Evolutionary conservation across 306 rosid genomes (phyloP).

Genomic region (Trifolium pratense): DNA sequence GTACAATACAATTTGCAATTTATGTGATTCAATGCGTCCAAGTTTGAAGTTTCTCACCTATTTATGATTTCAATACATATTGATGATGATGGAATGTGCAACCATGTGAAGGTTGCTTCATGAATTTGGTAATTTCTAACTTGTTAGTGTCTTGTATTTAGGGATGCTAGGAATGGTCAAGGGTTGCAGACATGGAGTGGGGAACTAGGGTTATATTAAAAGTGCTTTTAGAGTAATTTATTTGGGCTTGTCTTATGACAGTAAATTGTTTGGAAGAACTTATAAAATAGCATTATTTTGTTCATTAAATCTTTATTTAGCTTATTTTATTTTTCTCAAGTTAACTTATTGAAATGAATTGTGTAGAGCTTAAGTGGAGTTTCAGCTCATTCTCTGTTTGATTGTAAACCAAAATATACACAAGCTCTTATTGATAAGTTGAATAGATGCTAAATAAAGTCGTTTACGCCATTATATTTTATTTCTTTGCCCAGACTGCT

Average conservation of each 20-base stretch:
- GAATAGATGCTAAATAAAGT: background rate
- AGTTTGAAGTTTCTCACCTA: conserved; percentile 23
- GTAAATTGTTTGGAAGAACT: background rate
- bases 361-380: background rate
- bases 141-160: conserved; percentile 35
- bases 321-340: background rate
- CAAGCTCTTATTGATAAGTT: background rate
- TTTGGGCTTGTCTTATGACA: background rate
- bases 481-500: conserved; percentile 69
- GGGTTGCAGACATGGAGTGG: conserved; percentile 14
- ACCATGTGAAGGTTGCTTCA: conserved; percentile 18
- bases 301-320: background rate
- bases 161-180: background rate
- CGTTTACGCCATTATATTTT: background rate
- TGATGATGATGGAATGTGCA: conserved; percentile 29
- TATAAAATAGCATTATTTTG: background rate
- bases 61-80: conserved; percentile 25
- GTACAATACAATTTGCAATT: background rate
- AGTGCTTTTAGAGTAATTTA: background rate
- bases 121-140: conserved; percentile 23
- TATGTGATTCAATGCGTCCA: conserved; percentile 20
- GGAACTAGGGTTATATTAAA: conserved; percentile 7
- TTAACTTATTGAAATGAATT: background rate
- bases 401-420: background rate
- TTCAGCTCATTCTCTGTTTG: background rate